These are phyloP conservation scores for Petunia hybrid DNA, from an alignment of 305 asterid genomes.

Conservation along the genomic window DNA sequence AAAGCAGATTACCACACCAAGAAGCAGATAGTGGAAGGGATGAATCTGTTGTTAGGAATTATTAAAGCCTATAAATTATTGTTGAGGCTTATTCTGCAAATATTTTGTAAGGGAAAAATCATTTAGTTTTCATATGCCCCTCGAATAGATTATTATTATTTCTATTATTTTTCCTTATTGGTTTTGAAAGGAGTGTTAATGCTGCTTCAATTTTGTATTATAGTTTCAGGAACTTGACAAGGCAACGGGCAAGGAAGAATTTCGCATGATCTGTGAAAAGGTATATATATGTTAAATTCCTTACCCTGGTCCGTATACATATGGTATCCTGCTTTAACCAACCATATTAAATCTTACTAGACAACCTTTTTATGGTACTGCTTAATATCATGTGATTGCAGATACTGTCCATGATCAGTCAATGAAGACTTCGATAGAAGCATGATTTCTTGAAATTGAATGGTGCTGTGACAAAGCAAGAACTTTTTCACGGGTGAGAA, in stretches of 20 bases:
- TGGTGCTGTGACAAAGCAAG: background rate
- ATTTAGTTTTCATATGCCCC: background rate
- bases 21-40: background rate
- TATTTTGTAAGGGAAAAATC: conserved; percentile 19
- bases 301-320: background rate
- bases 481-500: background rate
- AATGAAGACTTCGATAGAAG: background rate
- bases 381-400: background rate
- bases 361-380: background rate
- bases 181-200: background rate
- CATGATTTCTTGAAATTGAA: background rate
- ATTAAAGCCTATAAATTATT: conserved; percentile 25
- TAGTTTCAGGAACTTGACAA: conserved; percentile 46
- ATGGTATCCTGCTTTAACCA: background rate
- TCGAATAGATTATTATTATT: background rate
- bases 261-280: conserved; percentile 46
- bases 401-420: conserved; percentile 30
- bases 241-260: conserved; percentile 46
- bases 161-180: background rate
- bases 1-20: background rate
- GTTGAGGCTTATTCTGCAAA: background rate
- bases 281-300: conserved; percentile 30
- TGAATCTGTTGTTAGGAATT: background rate
- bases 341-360: background rate
- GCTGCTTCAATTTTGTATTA: conserved; percentile 8